Conservation (phyloP, 352 stramenopile species). For the Phytophthora idaei region DNA sequence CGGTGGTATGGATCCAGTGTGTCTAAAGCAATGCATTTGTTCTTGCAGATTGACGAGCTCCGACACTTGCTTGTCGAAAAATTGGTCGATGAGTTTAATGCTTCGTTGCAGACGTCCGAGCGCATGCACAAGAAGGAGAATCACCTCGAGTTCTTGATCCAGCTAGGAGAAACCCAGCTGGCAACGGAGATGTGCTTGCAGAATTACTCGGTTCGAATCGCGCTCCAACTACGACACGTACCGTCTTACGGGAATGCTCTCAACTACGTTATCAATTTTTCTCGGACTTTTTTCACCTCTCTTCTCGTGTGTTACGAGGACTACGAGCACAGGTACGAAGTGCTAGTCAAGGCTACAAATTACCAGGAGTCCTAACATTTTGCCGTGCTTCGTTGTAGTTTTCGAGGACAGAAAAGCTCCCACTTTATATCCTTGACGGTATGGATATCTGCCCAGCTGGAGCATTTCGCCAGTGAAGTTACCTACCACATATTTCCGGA, state of each 20-base stretch:
- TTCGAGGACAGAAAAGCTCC: conserved; percentile 71
- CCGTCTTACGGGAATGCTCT: conserved; percentile 74
- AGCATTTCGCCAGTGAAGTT: conserved; percentile 78
- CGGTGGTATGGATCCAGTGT: background rate
- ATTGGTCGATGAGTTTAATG: conserved; percentile 78
- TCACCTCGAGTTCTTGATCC: conserved; percentile 77
- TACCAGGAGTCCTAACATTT: background rate
- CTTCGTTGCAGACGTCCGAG: conserved; percentile 77
- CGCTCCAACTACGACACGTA: conserved; percentile 74
- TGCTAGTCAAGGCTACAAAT: background rate
- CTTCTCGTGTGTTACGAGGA: conserved; percentile 86
- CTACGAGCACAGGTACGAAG: conserved; percentile 63
- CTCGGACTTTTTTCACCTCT: conserved; percentile 86
- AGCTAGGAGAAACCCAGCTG: conserved; percentile 65
- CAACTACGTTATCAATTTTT: conserved; percentile 86
- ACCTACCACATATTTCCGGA: conserved; percentile 78
- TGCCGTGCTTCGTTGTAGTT: conserved; percentile 41
- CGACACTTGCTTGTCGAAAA: conserved; percentile 60
- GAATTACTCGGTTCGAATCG: conserved; percentile 83
- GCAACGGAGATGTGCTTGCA: conserved; percentile 84
- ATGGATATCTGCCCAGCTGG: conserved; percentile 82
- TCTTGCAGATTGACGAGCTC: conserved; percentile 53
- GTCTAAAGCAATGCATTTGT: background rate
- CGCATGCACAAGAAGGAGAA: conserved; percentile 86
- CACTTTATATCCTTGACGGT: conserved; percentile 82